Evolutionary conservation across 1,139 yeast genomes (phyloP), one percentile per base, ranked within the genome.

Genomic region (Saccharomyces hybrid): DNA sequence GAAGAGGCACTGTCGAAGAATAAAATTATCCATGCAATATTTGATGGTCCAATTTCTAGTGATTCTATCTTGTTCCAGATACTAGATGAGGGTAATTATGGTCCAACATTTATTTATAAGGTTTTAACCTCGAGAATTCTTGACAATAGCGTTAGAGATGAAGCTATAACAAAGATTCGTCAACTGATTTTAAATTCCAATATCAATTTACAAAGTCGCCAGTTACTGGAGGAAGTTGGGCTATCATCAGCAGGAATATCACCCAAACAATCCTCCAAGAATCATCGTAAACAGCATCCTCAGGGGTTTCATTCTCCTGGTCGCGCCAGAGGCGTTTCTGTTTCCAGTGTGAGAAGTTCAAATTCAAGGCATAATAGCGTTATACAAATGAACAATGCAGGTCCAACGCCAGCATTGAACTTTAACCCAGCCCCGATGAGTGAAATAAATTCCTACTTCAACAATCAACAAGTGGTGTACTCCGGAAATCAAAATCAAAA

Each of bases 161-260:
- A 77, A 56, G 77, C 85, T 32, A 70, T 79, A 48, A 73, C 76
- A 61, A 84, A 85, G 70, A 79, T 85, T 44, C 77, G 88, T 58
- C 72, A 78, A 51, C 79, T 83, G 8, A 73, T 88, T 55, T 70
- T 83, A 55, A 83, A 82, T 50, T 72, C 81, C 61, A 83, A 81
- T 57, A 79, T 83, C 23, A 70, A 70, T 48, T 95, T 87, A 65
- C 87, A 87, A 25, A 87, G 88, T 70, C 86, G 87, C 67, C 82
- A 95, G 61, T 75, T 91, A 56, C 81, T 89, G 80, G 97, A 91
- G 61, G 97, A 90, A 68, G 93, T 89, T 59, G 97, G 97, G 9
- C 74, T 90, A 51, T 62, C 63, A 38, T 38, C 44, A 20, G 20
- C 44, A 16, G 44, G 44, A 8, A 38, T 38, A 38, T 38, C 44